A percentile compares a stretch with the other conserved stretches of the same genome.
Conservation (phyloP, 257 asterid genomes). For the Verbena officinalis region DNA sequence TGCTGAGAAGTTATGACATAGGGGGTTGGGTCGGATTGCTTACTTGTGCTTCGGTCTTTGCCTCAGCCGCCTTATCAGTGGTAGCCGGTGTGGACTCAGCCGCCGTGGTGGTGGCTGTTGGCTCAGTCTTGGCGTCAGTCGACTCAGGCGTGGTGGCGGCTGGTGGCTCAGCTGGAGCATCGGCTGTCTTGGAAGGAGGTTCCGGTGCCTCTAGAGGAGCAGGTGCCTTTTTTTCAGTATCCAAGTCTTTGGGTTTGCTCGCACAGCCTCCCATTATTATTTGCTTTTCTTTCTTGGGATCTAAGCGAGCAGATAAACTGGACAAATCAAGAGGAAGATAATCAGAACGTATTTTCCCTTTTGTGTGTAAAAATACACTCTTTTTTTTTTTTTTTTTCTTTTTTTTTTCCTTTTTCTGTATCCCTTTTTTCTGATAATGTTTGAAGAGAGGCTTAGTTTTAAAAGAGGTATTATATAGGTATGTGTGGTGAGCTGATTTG, state of each 20-base stretch:
- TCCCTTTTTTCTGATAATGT: not conserved
- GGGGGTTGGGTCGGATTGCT: not conserved
- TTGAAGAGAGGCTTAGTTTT: constrained; percentile 20
- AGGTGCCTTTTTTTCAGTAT: constrained; percentile 36
- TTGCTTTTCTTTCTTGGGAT: constrained; percentile 14
- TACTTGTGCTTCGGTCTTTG: constrained; percentile 42
- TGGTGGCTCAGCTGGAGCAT: constrained; percentile 22
- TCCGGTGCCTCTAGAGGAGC: constrained; percentile 41
- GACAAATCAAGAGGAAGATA: constrained; percentile 2
- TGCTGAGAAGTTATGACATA: no score
- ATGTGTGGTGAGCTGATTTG: constrained; percentile 14
- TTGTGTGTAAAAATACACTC: not conserved
- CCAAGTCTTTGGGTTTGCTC: constrained; percentile 81
- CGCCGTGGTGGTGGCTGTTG: no score
- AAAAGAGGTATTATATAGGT: constrained; percentile 38
- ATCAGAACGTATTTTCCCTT: constrained; percentile 11
- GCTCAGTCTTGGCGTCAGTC: no score
- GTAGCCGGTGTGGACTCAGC: no score
- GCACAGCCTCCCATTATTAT: constrained; percentile 90
- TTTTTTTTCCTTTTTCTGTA: not conserved
- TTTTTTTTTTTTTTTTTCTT: not conserved
- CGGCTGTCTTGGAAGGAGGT: not conserved
- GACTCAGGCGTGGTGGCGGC: constrained; percentile 19
- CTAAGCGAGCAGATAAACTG: constrained; percentile 44
- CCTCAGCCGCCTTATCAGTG: constrained; percentile 34